phyloP scores from a whole-genome alignment of 495 filamentous ascomycete species.

The Podospora sp. region DNA sequence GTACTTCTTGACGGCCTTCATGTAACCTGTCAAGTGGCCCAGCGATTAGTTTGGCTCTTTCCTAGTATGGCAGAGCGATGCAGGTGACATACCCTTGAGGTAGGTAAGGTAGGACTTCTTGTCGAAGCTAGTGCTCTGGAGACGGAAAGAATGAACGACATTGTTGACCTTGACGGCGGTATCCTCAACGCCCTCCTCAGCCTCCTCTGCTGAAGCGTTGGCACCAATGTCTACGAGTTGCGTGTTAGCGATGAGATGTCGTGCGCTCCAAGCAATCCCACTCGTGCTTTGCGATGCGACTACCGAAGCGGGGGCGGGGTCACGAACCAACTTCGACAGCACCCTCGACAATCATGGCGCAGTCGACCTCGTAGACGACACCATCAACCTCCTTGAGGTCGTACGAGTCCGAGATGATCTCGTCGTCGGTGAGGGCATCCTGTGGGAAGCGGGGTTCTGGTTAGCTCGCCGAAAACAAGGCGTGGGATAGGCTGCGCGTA shows the following conservation, averaged over 20 bases:
- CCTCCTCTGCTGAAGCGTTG: slow-evolving; percentile 94
- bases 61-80: not conserved
- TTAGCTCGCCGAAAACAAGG: slow-evolving; percentile 13
- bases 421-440: slow-evolving; percentile 89
- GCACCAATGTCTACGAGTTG: slow-evolving; percentile 76
- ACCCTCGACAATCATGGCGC: slow-evolving; percentile 78
- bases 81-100: slow-evolving; percentile 69
- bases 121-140: slow-evolving; percentile 75
- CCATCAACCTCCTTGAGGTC: slow-evolving; percentile 73
- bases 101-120: slow-evolving; percentile 79
- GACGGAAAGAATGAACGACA: slow-evolving; percentile 88
- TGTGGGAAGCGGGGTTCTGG: slow-evolving; percentile 39
- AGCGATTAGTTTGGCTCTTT: slow-evolving; percentile 5
- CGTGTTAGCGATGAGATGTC: not conserved
- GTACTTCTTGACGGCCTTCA: slow-evolving; percentile 78
- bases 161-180: slow-evolving; percentile 81
- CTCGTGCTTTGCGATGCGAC: not conserved
- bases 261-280: not conserved
- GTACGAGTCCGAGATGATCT: slow-evolving; percentile 95
- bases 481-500: not conserved
- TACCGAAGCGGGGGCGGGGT: not conserved
- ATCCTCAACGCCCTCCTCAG: slow-evolving; percentile 72
- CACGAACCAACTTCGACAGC: slow-evolving; percentile 71
- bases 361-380: slow-evolving; percentile 84
- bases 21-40: slow-evolving; percentile 63